Evolutionary conservation across 345 rosid genomes (phyloP), one percentile per base, ranked within the genome.

Genomic region (Trapa incisa): DNA sequence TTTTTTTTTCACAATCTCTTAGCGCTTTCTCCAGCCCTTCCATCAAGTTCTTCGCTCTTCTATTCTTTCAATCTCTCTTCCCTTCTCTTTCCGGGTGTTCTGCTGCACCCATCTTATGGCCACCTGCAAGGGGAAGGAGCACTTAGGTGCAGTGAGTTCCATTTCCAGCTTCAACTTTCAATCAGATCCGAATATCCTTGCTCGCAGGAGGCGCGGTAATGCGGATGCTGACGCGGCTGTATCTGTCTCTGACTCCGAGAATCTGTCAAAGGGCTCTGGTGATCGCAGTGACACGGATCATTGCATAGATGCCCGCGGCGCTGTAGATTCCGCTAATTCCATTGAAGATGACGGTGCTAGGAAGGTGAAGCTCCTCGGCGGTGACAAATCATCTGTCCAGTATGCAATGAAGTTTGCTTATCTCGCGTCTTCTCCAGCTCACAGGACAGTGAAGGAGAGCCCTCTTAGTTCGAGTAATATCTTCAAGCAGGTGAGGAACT

Each of bases 381-480:
- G 65, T n/a, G 85, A 74, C 61, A 74, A 61, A 35, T 71, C 76
- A 32, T 73, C 64, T 6, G 45, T 45, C 64, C 78, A 73, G 63
- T 13, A 65, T 37, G 86, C 75, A 50, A n/a, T 69, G 10, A 83
- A 66, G 77, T 85, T 79, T 75, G 69, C 84, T 35, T 86, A 78
- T 70, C 78, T 96, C 62, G 87, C 97, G 4, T 86, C 91, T 12
- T 80, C 80, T 72, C 97, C 97, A 33, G 96, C 97, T 65, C 97
- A 91, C 75, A 81, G 84, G 69, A 71, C 71, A 36, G 78, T 74
- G 47, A 87, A 74, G 47, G 97, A 91, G 83, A 91, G 97, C 74
- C 96, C 97, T 58, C 91, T 91, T 11, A 91, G 97, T 77, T 91
- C 97, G 33, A 89, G 82, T 71, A 86, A 84, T 36, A 89, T 91